Percentiles rank a stretch among this genome's conserved stretches.
These are phyloP conservation scores for Austroboletus rostrupii DNA, from an alignment of 1,284 basidiomycete genomes.

Conservation along the genomic window DNA sequence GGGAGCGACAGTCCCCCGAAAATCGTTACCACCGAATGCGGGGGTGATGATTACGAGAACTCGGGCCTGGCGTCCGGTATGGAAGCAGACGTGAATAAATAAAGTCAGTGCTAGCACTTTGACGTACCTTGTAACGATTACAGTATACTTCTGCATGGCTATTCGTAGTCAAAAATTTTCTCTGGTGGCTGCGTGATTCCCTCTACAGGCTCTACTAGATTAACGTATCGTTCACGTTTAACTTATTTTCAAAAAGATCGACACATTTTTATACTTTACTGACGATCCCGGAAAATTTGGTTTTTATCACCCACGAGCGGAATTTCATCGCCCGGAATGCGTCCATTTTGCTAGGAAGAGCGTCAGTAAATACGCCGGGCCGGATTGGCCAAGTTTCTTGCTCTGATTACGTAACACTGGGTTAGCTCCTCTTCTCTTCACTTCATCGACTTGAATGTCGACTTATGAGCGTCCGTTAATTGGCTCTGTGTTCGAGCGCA, in stretches of 20 bases:
- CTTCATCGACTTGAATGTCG: slow-evolving; percentile 15
- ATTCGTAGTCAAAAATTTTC: background rate
- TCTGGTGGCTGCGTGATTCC: background rate
- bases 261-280: background rate
- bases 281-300: too few species aligned
- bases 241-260: background rate
- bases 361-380: too few species aligned
- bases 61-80: background rate
- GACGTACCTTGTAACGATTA: background rate
- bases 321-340: background rate
- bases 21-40: background rate
- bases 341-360: background rate
- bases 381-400: too few species aligned
- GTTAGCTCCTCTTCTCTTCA: background rate
- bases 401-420: background rate
- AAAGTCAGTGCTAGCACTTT: background rate
- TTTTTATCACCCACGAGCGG: background rate
- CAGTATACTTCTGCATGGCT: too few species aligned
- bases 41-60: slow-evolving; percentile 18
- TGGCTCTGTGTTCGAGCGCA: slow-evolving; percentile 60
- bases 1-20: background rate
- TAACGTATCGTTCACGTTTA: too few species aligned
- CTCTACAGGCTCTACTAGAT: background rate
- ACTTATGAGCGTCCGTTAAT: slow-evolving; percentile 35
- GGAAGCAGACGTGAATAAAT: background rate